Base-by-base conservation (phyloP, 768 basidiomycete species). In the Glaciozyma martinii region DNA sequence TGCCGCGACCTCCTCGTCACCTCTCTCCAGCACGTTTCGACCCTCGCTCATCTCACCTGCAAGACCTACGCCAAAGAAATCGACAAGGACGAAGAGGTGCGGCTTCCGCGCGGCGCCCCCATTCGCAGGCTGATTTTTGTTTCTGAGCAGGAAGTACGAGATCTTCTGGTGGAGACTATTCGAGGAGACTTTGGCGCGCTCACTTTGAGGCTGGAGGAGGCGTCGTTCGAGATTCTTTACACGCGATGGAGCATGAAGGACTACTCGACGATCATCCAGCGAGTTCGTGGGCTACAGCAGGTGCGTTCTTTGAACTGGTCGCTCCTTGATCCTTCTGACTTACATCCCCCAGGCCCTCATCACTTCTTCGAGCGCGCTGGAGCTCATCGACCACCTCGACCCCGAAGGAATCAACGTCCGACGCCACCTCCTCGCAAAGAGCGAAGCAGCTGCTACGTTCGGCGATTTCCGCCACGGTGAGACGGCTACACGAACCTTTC, bases 391-490 rank as follows among this genome's bases (percentile, higher is more conserved):
- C 49, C 43, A 47, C 10, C 57, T 70, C 25, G 69, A 70, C 30
- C 69, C 69, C n/a, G 42, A n/a, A 12, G 69, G 69, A 5, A 50
- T 64, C 60, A 66, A 66, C 60, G 55, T 54, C 49, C 55, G 59
- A 52, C 62, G 58, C 25, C 69, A 66, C 53, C 60, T 70, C 23
- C 44, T 66, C 27, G 88, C 90, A 33, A 89, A 91, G 55, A 74
- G 78, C 65, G 93, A 93, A 80, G 88, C 83, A 60, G 87, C 88
- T 65, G 86, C 44, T 16, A 58, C 68, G 18, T 70, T 70, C 18
- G 47, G 52, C 23, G 40, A 85, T 72, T 87, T 91, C 75, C 93
- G 91, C 81, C 91, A 40, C 15, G 37, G 37, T 40, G 37, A 40
- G 37, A 12, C 2, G 10, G 15, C 2, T 40, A 13, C 37, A 13